A percentile compares a stretch with the other conserved stretches of the same genome.
Evolutionary conservation across 2,329 filamentous ascomycete species (phyloP).

Genomic region (Alternaria longipes): DNA sequence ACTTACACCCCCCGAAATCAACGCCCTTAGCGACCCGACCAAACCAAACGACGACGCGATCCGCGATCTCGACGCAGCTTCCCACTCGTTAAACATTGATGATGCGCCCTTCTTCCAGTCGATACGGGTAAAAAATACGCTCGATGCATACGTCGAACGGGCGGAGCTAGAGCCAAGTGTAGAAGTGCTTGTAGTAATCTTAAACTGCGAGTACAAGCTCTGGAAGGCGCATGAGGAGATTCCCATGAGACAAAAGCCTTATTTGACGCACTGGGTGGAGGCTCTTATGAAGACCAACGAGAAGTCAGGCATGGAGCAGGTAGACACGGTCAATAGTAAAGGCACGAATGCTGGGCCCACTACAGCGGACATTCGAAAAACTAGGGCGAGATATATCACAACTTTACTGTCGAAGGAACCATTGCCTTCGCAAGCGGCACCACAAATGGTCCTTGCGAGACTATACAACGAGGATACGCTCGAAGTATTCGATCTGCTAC

Average conservation of each 20-base stretch:
- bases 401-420: slow-evolving; percentile 26
- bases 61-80: slow-evolving; percentile 17
- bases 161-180: slow-evolving; percentile 30
- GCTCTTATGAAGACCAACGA: slow-evolving; percentile 33
- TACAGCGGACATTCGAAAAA: slow-evolving; percentile 27
- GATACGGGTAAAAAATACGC: slow-evolving; percentile 43
- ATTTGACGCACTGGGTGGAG: slow-evolving; percentile 54
- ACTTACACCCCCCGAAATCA: slow-evolving; percentile 36
- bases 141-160: slow-evolving; percentile 40
- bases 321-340: neutral
- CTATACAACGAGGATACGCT: slow-evolving; percentile 20
- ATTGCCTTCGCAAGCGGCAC: slow-evolving; percentile 15
- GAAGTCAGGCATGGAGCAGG: neutral
- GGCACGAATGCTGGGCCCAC: slow-evolving; percentile 14
- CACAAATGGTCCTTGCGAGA: slow-evolving; percentile 25
- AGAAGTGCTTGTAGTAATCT: slow-evolving; percentile 36
- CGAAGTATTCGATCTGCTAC: slow-evolving; percentile 34
- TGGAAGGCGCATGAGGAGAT: slow-evolving; percentile 43
- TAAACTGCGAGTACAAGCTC: slow-evolving; percentile 51
- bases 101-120: slow-evolving; percentile 16
- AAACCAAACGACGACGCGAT: slow-evolving; percentile 25
- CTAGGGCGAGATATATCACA: slow-evolving; percentile 41
- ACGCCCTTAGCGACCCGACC: slow-evolving; percentile 32
- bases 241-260: slow-evolving; percentile 48
- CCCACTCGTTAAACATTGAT: neutral